A percentile compares a stretch with the other conserved stretches of the same genome.
These are phyloP conservation scores for Saccharum officinarum DNA, from an alignment of 176 grass and related monocot genomes.

Conservation along the genomic window DNA sequence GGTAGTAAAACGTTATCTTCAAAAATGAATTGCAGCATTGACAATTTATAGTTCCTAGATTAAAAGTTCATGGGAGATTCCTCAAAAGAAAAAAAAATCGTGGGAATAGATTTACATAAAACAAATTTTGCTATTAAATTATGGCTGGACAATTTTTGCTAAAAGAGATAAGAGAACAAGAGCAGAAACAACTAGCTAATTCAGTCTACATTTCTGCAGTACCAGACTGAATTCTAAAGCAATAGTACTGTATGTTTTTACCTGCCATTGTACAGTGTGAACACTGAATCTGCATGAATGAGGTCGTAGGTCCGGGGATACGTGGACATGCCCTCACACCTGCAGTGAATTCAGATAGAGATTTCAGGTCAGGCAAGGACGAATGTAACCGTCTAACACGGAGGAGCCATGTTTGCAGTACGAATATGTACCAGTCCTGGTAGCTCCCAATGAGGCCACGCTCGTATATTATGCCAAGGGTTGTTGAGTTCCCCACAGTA, in stretches of 20 bases:
- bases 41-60: neutral
- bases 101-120: neutral
- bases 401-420: conserved; percentile 1
- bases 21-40: neutral
- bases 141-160: neutral
- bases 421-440: conserved; percentile 79
- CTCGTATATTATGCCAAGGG: conserved; percentile 87
- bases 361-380: conserved; percentile 11
- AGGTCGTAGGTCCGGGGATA: conserved; percentile 98
- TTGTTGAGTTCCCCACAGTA: conserved; percentile 53
- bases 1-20: neutral
- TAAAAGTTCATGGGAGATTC: neutral
- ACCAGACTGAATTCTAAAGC: neutral
- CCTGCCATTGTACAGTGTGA: conserved; percentile 81
- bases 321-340: conserved; percentile 93
- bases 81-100: too few relatives aligned
- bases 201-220: neutral
- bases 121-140: neutral
- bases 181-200: neutral
- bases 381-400: neutral
- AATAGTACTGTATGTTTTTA: conserved; percentile 32
- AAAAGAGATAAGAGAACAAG: neutral
- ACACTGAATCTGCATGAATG: conserved; percentile 76
- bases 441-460: conserved; percentile 93
- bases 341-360: conserved; percentile 43